phyloP scores from a whole-genome alignment of 2,329 filamentous ascomycete genomes.

The Colletotrichum lentis region DNA sequence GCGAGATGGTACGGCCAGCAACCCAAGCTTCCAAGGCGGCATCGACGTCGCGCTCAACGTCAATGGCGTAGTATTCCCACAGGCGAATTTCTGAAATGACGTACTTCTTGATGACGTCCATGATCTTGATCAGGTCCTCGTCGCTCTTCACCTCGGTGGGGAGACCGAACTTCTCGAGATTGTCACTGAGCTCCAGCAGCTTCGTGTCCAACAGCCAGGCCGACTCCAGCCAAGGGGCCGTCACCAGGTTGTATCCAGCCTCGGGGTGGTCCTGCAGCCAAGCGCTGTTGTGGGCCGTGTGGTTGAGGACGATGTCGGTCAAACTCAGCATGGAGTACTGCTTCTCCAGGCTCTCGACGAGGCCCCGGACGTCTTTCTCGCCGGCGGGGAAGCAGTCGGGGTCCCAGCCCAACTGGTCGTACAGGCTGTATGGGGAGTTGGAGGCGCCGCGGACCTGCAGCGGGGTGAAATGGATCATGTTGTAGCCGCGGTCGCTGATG shows the following conservation, averaged over 20 bases:
- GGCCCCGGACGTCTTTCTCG: constrained; percentile 78
- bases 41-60: constrained; percentile 77
- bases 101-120: constrained; percentile 82
- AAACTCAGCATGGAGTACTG: constrained; percentile 86
- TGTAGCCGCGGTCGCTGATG: constrained; percentile 92
- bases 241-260: constrained; percentile 91
- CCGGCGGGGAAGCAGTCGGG: constrained; percentile 81
- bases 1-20: constrained; percentile 63
- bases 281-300: constrained; percentile 93
- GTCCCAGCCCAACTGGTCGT: constrained; percentile 90
- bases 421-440: constrained; percentile 97
- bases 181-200: constrained; percentile 78
- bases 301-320: constrained; percentile 97
- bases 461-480: constrained; percentile 98
- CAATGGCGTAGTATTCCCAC: constrained; percentile 92
- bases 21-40: constrained; percentile 77
- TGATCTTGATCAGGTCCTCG: constrained; percentile 80
- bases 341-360: constrained; percentile 83
- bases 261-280: constrained; percentile 97
- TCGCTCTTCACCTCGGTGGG: constrained; percentile 75
- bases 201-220: constrained; percentile 69
- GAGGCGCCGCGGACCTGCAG: constrained; percentile 87
- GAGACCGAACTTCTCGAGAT: constrained; percentile 74
- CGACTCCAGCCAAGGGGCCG: constrained; percentile 79
- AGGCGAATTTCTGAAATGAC: constrained; percentile 80